Evolutionary conservation across 2,329 filamentous ascomycete genomes (phyloP), one percentile per base, ranked within the genome.

Genomic region (Daldinia eschscholtzii): DNA sequence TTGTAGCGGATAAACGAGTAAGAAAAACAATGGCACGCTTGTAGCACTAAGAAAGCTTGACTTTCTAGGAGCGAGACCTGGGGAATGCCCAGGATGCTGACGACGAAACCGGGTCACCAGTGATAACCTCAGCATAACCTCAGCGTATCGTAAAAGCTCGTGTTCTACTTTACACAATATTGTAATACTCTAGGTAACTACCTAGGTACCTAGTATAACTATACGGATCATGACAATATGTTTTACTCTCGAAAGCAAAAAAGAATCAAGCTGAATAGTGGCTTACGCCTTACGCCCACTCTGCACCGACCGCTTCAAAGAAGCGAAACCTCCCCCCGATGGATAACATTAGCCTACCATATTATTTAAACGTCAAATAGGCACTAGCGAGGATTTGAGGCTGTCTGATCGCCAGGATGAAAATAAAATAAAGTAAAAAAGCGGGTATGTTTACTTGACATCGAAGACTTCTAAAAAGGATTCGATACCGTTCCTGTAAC

Each of bases 51-150:
- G 41, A 58, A 37, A 2, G 15, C 30, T 37, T 26, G 44, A 23
- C n/a, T 55, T 50, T 26, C 41, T 41, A 48, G 52, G 26, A n/a
- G 37, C 58, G 41, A 66, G 66, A 67, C 61, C 69, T 67, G 66
- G 69, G 69, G 69, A 71, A 71, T 71, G 69, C 62, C 66, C 37
- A 65, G 69, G 69, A 61, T 67, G 61, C 52, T 64, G 63, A 55
- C 50, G 50, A 50, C 46, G 46, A 50, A 50, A 30, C 50, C 30
- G 28, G 50, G 50, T 50, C 46, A n/a, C 60, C 42, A 57, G 65
- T 33, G 18, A 63, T 57, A 57, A 42, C 53, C 53, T 57, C 37
- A 57, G 53, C 33, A 42, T 33, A 42, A 42, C 41, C 41, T 42
- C 41, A 42, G 5, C 41, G 9, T 20, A n/a, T 18, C 18, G 10